A percentile compares a stretch with the other conserved stretches of the same genome.
These are phyloP conservation scores for Aspergillus sergii DNA, from an alignment of 2,329 filamentous ascomycete species.

Conservation along the genomic window DNA sequence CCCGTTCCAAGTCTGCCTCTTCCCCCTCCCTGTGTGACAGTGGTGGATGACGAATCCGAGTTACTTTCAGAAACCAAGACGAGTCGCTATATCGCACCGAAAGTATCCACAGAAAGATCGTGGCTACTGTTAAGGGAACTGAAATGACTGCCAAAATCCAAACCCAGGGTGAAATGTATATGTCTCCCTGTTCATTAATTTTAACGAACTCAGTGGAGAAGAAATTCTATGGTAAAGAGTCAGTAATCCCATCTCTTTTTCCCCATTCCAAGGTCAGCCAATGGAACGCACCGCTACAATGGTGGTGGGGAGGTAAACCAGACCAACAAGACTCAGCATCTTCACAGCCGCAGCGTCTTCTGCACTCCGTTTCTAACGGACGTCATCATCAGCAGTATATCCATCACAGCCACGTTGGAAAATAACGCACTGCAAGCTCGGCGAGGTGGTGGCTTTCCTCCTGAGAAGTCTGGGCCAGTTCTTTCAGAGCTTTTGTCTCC, in stretches of 20 bases:
- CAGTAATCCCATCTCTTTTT: not conserved
- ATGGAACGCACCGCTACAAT: constrained; percentile 16
- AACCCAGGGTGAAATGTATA: constrained; percentile 14
- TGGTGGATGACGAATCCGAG: not conserved
- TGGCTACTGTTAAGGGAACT: constrained; percentile 14
- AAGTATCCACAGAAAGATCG: constrained; percentile 11
- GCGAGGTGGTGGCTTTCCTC: constrained; percentile 8
- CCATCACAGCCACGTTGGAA: not conserved
- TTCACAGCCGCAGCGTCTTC: constrained; percentile 17
- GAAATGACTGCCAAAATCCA: constrained; percentile 16
- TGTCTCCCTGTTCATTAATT: constrained; percentile 7
- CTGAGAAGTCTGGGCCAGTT: constrained; percentile 4
- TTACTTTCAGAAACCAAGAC: not conserved
- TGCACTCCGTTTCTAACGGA: constrained; percentile 5
- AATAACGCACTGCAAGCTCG: constrained; percentile 14
- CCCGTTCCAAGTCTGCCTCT: not conserved
- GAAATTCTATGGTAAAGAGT: constrained; percentile 10
- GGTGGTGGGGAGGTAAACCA: constrained; percentile 15
- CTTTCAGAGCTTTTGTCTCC: constrained; percentile 9
- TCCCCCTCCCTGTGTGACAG: not conserved
- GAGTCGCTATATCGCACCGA: constrained; percentile 9
- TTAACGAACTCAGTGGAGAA: constrained; percentile 19
- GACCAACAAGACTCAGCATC: constrained; percentile 14
- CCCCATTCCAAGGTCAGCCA: not conserved
- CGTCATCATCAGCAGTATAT: not conserved